phyloP scores from a whole-genome alignment of 1,284 basidiomycete species.

The Polyporus tsugae region DNA sequence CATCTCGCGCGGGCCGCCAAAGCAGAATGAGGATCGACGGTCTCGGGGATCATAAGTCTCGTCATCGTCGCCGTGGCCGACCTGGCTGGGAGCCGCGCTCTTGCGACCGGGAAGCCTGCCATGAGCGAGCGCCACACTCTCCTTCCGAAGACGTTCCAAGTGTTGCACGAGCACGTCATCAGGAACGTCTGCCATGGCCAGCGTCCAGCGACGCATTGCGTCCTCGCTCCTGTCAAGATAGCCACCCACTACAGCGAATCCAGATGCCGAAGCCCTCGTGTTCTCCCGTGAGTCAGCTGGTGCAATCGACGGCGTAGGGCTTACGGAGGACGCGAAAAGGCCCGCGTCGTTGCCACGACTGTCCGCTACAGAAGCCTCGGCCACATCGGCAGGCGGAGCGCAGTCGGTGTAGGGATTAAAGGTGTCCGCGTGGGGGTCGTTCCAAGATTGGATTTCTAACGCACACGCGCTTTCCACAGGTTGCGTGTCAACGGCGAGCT shows the following conservation, averaged over 20 bases:
- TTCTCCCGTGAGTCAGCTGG: constrained; percentile 10
- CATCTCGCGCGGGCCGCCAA: constrained; percentile 34
- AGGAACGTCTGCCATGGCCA: constrained; percentile 48
- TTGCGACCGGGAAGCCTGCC: constrained; percentile 29
- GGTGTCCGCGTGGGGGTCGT: constrained; percentile 20
- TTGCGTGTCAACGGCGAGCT: constrained; percentile 34
- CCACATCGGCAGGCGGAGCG: constrained; percentile 16
- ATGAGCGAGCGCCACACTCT: constrained; percentile 33
- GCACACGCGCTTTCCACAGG: constrained; percentile 23
- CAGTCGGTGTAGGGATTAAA: constrained; percentile 38
- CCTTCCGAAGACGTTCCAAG: constrained; percentile 45
- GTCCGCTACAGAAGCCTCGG: constrained; percentile 8
- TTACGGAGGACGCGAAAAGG: constrained; percentile 14
- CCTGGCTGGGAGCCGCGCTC: constrained; percentile 29
- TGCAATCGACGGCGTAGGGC: constrained; percentile 9
- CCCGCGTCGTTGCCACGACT: not conserved
- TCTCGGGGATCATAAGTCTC: constrained; percentile 20
- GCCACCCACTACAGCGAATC: constrained; percentile 30
- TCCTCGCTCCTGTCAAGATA: constrained; percentile 32
- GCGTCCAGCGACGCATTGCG: constrained; percentile 46
- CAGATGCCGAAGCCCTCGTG: constrained; percentile 18
- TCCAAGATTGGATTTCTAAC: constrained; percentile 18
- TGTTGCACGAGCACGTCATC: constrained; percentile 48
- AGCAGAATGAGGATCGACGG: constrained; percentile 35
- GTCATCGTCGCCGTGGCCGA: constrained; percentile 29